Conservation (phyloP, 495 filamentous ascomycete species). For the Penicillium egyptiacum region DNA sequence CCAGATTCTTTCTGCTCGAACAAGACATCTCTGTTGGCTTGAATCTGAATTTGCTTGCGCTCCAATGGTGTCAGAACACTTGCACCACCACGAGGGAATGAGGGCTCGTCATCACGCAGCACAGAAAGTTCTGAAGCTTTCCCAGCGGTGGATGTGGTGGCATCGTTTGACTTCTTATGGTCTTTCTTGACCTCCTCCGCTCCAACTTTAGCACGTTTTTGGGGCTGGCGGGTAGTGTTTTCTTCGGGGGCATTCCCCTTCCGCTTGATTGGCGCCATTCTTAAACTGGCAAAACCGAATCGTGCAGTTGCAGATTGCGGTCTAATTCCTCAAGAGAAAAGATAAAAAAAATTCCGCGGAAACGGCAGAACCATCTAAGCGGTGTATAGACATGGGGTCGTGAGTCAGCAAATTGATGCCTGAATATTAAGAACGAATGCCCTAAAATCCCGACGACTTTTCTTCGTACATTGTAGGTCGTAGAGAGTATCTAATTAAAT, state of each 20-base stretch:
- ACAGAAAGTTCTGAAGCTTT: slow-evolving; percentile 49
- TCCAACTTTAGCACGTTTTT: slow-evolving; percentile 49
- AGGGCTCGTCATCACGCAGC: slow-evolving; percentile 73
- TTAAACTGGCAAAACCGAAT: slow-evolving; percentile 33
- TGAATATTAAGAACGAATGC: background rate
- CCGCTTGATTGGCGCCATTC: slow-evolving; percentile 56
- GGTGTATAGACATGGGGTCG: slow-evolving; percentile 12
- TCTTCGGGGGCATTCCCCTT: slow-evolving; percentile 48
- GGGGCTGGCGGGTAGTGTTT: slow-evolving; percentile 38
- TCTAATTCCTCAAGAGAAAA: slow-evolving; percentile 31
- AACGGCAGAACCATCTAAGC: slow-evolving; percentile 26
- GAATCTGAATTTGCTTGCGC: slow-evolving; percentile 92
- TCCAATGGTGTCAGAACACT: slow-evolving; percentile 91
- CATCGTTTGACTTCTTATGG: slow-evolving; percentile 32
- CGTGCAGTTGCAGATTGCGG: slow-evolving; percentile 31
- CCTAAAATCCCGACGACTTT: background rate
- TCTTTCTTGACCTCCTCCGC: slow-evolving; percentile 41
- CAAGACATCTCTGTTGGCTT: slow-evolving; percentile 87
- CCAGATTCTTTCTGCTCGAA: slow-evolving; percentile 71
- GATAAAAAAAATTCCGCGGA: slow-evolving; percentile 41
- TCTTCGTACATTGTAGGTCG: too few species aligned
- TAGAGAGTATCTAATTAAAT: too few species aligned
- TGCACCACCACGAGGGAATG: slow-evolving; percentile 91
- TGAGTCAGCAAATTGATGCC: slow-evolving; percentile 3
- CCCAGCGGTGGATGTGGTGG: slow-evolving; percentile 29